Conservation (phyloP, 1,284 basidiomycete species). For the Pseudozyma pruni region DNA sequence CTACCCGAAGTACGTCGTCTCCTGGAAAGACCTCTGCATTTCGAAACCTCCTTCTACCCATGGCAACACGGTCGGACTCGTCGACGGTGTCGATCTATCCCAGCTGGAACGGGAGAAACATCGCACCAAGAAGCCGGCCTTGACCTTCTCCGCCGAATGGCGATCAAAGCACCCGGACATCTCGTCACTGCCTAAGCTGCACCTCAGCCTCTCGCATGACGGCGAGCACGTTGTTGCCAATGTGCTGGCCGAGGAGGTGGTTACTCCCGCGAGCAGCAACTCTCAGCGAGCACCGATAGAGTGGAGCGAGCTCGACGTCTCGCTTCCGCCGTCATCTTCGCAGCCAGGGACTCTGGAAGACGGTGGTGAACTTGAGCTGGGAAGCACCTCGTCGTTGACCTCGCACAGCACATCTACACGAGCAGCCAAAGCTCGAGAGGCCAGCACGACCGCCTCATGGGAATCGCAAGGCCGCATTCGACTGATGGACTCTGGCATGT, state of each 20-base stretch:
- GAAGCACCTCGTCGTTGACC: background rate
- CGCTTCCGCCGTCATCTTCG: background rate
- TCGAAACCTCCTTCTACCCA: conserved; percentile 11
- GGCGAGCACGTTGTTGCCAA: conserved; percentile 82
- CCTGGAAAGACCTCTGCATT: conserved; percentile 78
- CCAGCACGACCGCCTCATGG: conserved; percentile 17
- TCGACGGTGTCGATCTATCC: conserved; percentile 7
- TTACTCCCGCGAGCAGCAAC: no score
- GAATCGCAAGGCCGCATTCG: conserved; percentile 52
- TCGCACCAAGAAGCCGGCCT: conserved; percentile 31
- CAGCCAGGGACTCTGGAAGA: background rate
- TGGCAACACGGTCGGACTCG: background rate
- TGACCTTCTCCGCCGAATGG: conserved; percentile 44
- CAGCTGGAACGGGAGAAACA: conserved; percentile 18
- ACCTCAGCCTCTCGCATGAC: conserved; percentile 83
- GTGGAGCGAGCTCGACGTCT: conserved; percentile 12
- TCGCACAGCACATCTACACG: background rate
- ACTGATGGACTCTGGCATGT: conserved; percentile 63
- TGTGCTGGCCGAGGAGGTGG: conserved; percentile 72
- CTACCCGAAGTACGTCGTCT: conserved; percentile 74
- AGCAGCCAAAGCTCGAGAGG: background rate
- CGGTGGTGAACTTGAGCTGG: conserved; percentile 4
- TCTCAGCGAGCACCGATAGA: background rate
- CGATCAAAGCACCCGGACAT: conserved; percentile 46
- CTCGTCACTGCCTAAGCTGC: conserved; percentile 62